Conservation (phyloP, 768 basidiomycete species). For the Chalciporus piperatus region DNA sequence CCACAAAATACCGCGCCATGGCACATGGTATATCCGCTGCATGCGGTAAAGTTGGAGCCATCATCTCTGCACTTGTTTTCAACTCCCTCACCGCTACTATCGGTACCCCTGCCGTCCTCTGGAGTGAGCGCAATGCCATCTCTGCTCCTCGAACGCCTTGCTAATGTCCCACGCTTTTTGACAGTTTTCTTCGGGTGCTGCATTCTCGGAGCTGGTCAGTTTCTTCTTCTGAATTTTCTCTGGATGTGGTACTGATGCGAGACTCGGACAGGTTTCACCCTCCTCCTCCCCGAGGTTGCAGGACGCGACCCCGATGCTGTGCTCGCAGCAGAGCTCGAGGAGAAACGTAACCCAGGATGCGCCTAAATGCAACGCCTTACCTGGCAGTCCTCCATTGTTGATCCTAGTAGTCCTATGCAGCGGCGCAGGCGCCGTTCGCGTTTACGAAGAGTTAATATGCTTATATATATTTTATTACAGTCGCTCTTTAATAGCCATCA, state of each 20-base stretch:
- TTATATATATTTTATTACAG: too few relatives aligned
- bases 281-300: constrained; percentile 50
- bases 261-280: constrained; percentile 33
- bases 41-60: constrained; percentile 69
- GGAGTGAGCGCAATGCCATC: constrained; percentile 45
- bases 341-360: constrained; percentile 3
- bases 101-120: constrained; percentile 63
- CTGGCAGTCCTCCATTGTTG: too few relatives aligned
- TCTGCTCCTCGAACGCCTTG: constrained; percentile 21
- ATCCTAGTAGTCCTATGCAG: too few relatives aligned
- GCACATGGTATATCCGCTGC: constrained; percentile 81
- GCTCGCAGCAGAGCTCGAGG: constrained; percentile 37
- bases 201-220: constrained; percentile 50
- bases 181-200: constrained; percentile 68
- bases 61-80: constrained; percentile 72
- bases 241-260: not conserved
- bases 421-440: too few relatives aligned
- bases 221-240: not conserved
- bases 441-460: too few relatives aligned
- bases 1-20: constrained; percentile 68
- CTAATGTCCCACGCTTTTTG: not conserved
- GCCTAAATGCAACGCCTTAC: not conserved
- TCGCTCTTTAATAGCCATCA: too few relatives aligned
- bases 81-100: constrained; percentile 56
- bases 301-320: constrained; percentile 50